Base-by-base conservation (phyloP, 78 protist species). In the Dictyostelium brefeldianum region DNA sequence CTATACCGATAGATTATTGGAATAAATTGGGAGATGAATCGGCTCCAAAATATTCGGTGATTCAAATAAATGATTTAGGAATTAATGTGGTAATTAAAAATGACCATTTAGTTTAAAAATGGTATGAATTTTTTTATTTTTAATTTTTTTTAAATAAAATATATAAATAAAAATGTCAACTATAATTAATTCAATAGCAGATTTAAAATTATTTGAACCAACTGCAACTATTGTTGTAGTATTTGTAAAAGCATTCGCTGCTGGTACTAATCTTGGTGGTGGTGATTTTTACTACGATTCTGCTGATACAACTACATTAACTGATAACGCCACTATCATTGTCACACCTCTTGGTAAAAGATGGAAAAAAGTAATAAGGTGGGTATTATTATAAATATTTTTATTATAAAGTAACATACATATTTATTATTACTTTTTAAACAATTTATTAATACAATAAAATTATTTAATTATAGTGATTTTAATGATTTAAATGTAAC, bases 311-410 rank as follows among this genome's bases (percentile, higher is more conserved):
- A 62, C 70, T 11, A 62, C 70, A 25, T 29, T 25, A 1, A 62
- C 70, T 62, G 70, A 62, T 25, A 62, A 62, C 22, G 70, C 70
- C 7, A 62, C 70, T 11, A 9, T 62, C 27, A 62, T 62, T 25
- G 70, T 62, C 0, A n/a, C 70, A 5, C 22, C 31, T 10, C 43
- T 29, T 62, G 70, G 70, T 3, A 62, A 62, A 17, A 62, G 70
- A 62, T 62, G 70, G 70, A 62, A 62, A 62, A 62, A 62, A 62
- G 70, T 62, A 25, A 62, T 62, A 36, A 36, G 43, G n/a, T n/a
- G n/a, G n/a, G n/a, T n/a, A n/a, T n/a, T n/a, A n/a, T n/a, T n/a
- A n/a, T n/a, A n/a, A n/a, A n/a, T n/a, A n/a, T n/a, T n/a, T n/a
- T n/a, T n/a, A n/a, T n/a, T n/a, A n/a, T n/a, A n/a, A n/a, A n/a